Conservation (phyloP, 805 yeast species). For the Sugiyamaella smithiae region DNA sequence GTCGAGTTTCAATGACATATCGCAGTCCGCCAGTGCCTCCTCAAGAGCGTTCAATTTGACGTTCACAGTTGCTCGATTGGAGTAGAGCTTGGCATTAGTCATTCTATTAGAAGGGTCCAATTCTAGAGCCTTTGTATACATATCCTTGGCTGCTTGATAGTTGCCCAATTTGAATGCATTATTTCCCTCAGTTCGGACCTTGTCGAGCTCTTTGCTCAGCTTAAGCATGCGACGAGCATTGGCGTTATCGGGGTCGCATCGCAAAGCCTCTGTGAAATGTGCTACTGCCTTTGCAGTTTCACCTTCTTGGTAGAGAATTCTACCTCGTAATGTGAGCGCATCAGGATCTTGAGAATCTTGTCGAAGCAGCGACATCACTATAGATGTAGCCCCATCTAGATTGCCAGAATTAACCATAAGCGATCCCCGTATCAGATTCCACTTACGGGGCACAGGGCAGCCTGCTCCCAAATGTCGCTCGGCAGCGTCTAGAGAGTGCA, state of each 20-base stretch:
- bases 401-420: conserved; percentile 31
- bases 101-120: conserved; percentile 57
- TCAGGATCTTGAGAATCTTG: conserved; percentile 37
- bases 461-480: conserved; percentile 36
- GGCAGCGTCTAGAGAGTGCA: conserved; percentile 38
- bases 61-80: conserved; percentile 88
- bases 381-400: conserved; percentile 36
- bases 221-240: conserved; percentile 35
- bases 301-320: conserved; percentile 36
- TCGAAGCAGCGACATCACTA: conserved; percentile 37
- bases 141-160: conserved; percentile 60
- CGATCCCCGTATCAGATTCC: conserved; percentile 35
- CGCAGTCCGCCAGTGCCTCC: conserved; percentile 72
- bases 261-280: conserved; percentile 40
- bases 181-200: conserved; percentile 57
- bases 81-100: conserved; percentile 47
- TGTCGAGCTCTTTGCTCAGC: conserved; percentile 35
- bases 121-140: conserved; percentile 73
- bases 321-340: conserved; percentile 39
- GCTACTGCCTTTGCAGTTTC: conserved; percentile 37
- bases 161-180: conserved; percentile 62
- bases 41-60: conserved; percentile 76
- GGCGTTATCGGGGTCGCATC: conserved; percentile 40
- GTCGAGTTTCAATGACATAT: conserved; percentile 63
- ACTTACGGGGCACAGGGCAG: conserved; percentile 33